Conservation (phyloP, 2,329 filamentous ascomycete species). For the Ophiocordyceps camponoti-floridani region DNA sequence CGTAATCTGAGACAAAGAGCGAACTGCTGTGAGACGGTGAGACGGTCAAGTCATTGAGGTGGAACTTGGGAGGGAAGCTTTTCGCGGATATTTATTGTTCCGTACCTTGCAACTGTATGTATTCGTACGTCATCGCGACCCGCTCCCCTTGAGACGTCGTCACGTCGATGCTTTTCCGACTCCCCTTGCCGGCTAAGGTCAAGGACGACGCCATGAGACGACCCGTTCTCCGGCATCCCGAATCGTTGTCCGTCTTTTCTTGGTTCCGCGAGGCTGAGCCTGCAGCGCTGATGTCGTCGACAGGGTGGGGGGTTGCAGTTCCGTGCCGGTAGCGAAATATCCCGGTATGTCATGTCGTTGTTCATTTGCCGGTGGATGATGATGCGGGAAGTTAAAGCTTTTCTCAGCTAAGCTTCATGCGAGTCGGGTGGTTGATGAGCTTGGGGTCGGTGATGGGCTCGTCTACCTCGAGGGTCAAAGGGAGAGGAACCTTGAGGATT, state of each 20-base stretch:
- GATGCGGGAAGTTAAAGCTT: neutral
- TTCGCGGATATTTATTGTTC: no score
- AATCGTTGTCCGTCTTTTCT: neutral
- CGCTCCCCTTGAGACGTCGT: no score
- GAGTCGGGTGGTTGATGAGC: slow-evolving; percentile 33
- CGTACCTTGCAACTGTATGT: no score
- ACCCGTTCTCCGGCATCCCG: no score
- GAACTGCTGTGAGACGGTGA: no score
- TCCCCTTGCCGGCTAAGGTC: no score
- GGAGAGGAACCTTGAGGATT: slow-evolving; percentile 35
- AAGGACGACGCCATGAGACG: no score
- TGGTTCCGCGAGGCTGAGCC: neutral
- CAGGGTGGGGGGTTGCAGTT: neutral
- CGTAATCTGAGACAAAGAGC: no score
- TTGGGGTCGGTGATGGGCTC: slow-evolving; percentile 29
- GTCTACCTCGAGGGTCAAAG: slow-evolving; percentile 37
- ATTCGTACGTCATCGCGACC: no score
- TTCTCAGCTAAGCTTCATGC: slow-evolving; percentile 34
- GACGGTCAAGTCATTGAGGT: no score
- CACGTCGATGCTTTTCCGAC: no score
- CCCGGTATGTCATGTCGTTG: slow-evolving; percentile 13
- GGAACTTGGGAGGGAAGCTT: no score
- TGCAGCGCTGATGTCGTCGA: neutral
- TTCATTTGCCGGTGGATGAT: neutral
- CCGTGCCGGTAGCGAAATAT: slow-evolving; percentile 12